These are phyloP conservation scores for Proliferodiscus dingleyae DNA, from an alignment of 2,329 filamentous ascomycete genomes.

Conservation along the genomic window DNA sequence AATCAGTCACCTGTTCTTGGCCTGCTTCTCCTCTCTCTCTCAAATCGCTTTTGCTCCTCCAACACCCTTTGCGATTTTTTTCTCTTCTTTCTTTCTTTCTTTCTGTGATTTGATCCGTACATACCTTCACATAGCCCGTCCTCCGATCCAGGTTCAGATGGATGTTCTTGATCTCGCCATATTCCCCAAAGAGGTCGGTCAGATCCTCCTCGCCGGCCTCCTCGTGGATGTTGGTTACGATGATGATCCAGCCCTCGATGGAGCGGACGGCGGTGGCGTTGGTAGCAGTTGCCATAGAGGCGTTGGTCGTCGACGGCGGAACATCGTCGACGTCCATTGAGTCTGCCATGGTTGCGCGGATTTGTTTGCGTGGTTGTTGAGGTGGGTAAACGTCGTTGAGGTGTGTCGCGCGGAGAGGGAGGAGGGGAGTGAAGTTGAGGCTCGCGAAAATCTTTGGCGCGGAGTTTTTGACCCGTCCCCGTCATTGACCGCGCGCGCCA, in stretches of 20 bases:
- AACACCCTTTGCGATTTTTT: too few species aligned
- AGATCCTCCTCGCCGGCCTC: conserved; percentile 80
- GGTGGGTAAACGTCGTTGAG: too few species aligned
- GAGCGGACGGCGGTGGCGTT: conserved; percentile 78
- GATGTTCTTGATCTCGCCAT: conserved; percentile 81
- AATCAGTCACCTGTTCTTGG: conserved; percentile 4
- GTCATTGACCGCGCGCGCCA: too few species aligned
- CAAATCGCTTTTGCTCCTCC: neutral
- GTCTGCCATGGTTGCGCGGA: conserved; percentile 41
- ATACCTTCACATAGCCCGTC: conserved; percentile 81
- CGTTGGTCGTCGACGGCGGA: conserved; percentile 45
- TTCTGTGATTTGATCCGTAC: conserved; percentile 12
- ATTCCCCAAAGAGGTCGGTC: conserved; percentile 78
- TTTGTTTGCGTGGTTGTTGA: too few species aligned
- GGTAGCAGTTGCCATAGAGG: conserved; percentile 64
- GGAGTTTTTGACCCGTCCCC: too few species aligned
- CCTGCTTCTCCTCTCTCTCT: neutral
- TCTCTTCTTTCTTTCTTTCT: too few species aligned
- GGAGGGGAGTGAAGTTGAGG: neutral
- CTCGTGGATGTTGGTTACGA: conserved; percentile 83
- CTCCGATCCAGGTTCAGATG: conserved; percentile 78
- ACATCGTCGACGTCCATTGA: conserved; percentile 40
- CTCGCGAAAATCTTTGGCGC: neutral
- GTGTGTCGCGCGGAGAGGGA: neutral
- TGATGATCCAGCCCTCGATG: conserved; percentile 85